Base-by-base conservation (phyloP, 805 yeast genomes). In the Huiozyma naganishii region DNA sequence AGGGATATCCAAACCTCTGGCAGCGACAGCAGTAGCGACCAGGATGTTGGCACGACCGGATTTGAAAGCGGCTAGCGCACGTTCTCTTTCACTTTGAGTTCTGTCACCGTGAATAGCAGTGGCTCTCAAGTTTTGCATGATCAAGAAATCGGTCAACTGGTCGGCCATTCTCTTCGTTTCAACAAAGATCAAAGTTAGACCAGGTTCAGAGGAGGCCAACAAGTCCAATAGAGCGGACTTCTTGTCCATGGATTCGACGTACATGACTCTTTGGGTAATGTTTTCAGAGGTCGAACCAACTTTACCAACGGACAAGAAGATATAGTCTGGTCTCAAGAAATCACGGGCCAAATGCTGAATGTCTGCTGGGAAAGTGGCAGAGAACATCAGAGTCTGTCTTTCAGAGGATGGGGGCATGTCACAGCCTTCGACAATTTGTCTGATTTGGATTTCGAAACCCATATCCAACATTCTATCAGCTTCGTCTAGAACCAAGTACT, bases 391-490 rank as follows among this genome's bases (percentile, higher is more conserved):
- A 35, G 99, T 92, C 73, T 92, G 98, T 73, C 99, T 83, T 58
- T 83, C 76, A 48, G 76, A 72, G 45, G 85, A 94, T 52, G 73
- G 80, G 50, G 99, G 97, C 98, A 92, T 92, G 67, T 88, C 97
- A 74, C 94, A 89, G 54, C 84, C 95, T 69, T 90, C 94, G 50
- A 92, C 98, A 62, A 92, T 90, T 67, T 88, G 84, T 78, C 98
- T 86, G 65, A 92, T 92, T 76, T 92, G 98, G 53, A 97, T 97
- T 74, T 92, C 98, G 73, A 92, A 92, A 77, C 98, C 98, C 97
- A 92, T 92, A 79, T 92, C 98, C 72, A 92, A 80, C 98, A 92
- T 92, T 75, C 98, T 86, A 72, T 92, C 98, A 62, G 98, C 98
- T 76, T 90, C 98, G 70, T 90, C 98, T 55, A 92, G 76, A 42